Evolutionary conservation across 2,329 filamentous ascomycete genomes (phyloP), one percentile per base, ranked within the genome.

Genomic region (Trichoderma oligosporum): DNA sequence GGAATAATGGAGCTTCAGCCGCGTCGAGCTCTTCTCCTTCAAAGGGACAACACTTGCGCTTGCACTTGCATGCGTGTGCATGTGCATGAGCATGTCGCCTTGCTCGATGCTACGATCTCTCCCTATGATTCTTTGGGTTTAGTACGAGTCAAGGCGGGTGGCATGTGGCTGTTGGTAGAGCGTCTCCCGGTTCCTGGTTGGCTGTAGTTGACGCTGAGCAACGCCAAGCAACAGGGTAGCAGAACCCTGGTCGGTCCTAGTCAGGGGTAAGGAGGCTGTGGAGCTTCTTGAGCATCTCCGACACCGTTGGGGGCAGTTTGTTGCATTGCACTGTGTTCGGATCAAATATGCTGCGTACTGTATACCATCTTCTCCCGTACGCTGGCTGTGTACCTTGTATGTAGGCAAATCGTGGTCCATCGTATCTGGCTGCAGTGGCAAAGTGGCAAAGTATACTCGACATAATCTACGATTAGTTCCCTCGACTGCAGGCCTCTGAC

Each of bases 251-350:
- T 63, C 60, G 57, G 62, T 48, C 45, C 45, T 46, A 58, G 47
- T 59, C 57, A 59, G 62, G 62, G 62, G 58, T 44, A 58, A 53
- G 51, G 57, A 55, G 52, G 42, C 47, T 44, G 42, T 52, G 56
- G 33, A 36, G 48, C 48, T 16, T 25, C 31, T 47, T 41, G 27
- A 41, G 47, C 56, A 35, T 52, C 38, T 57, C 36, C 38, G 60
- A 49, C 54, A 53, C 41, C 12, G 42, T 58, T 29, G 36, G 42
- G n/a, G n/a, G n/a, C n/a, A n/a, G n/a, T n/a, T n/a, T n/a, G n/a
- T n/a, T n/a, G 29, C 47, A 47, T 53, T 31, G 35, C 47, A 58
- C 56, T 58, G 56, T 58, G 56, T 35, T 35, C 27, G 45, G 33
- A 22, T 22, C 22, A 24, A 29, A 14, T 3, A 9, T 14, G n/a